Evolutionary conservation across 1,284 basidiomycete species (phyloP).

Genomic region (Leccinum subrobustum): DNA sequence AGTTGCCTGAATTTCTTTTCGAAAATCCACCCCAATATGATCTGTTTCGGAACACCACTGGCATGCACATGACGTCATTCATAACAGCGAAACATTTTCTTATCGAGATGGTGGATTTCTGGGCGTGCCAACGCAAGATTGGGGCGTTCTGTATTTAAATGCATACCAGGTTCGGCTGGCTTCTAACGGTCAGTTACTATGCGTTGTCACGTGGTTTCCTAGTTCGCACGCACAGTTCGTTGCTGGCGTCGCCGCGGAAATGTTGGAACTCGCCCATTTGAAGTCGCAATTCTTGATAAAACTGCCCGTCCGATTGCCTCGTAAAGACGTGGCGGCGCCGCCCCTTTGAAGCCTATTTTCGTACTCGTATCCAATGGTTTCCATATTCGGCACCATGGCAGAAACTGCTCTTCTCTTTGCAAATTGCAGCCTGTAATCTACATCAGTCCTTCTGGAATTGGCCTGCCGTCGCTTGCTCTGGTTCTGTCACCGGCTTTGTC

Average conservation of each 20-base stretch:
- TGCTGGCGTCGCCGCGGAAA: conserved; percentile 80
- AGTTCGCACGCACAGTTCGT: conserved; percentile 37
- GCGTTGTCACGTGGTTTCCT: too few species aligned
- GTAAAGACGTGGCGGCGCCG: conserved; percentile 60
- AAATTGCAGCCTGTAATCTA: conserved; percentile 32
- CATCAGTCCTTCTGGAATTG: conserved; percentile 49
- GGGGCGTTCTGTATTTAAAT: background rate
- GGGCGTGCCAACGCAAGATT: background rate
- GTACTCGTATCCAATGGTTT: conserved; percentile 75
- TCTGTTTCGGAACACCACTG: conserved; percentile 16
- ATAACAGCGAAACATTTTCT: background rate
- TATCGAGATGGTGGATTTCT: background rate
- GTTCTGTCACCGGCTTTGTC: conserved; percentile 80
- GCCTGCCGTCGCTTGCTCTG: conserved; percentile 76
- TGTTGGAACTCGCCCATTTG: conserved; percentile 83
- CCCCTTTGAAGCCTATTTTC: conserved; percentile 1
- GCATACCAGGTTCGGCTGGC: background rate
- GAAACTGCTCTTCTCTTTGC: conserved; percentile 90
- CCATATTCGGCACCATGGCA: conserved; percentile 79
- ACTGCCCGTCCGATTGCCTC: conserved; percentile 53
- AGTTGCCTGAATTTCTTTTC: conserved; percentile 3
- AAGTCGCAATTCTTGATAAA: conserved; percentile 32
- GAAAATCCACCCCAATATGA: conserved; percentile 7
- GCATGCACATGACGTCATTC: conserved; percentile 26
- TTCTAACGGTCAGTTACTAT: background rate